Conservation (phyloP, 169 alveolate genomes). For the Babesia bovis region DNA sequence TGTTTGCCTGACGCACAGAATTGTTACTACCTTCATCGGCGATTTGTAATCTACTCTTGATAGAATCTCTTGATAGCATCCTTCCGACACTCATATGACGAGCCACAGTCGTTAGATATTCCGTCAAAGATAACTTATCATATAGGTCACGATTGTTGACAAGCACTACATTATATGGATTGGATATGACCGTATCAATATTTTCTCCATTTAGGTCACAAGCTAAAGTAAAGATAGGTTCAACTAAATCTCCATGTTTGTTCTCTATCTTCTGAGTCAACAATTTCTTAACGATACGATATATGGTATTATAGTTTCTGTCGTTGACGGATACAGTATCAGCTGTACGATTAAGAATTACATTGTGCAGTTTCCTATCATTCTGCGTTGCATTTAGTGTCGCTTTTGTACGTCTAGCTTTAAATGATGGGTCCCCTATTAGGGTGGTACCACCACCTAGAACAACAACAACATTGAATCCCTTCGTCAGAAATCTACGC, state of each 20-base stretch:
- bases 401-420: slow-evolving; percentile 42
- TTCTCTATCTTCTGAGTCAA: slow-evolving; percentile 33
- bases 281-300: slow-evolving; percentile 28
- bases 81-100: slow-evolving; percentile 65
- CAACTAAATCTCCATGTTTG: neutral
- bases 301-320: slow-evolving; percentile 26
- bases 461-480: slow-evolving; percentile 69
- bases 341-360: slow-evolving; percentile 29
- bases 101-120: slow-evolving; percentile 65
- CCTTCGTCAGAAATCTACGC: slow-evolving; percentile 65
- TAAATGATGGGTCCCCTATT: slow-evolving; percentile 83
- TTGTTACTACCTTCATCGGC: slow-evolving; percentile 30
- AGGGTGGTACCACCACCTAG: slow-evolving; percentile 80
- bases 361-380: slow-evolving; percentile 2
- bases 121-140: slow-evolving; percentile 57
- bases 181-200: slow-evolving; percentile 5
- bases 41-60: slow-evolving; percentile 21
- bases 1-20: slow-evolving; percentile 13
- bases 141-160: slow-evolving; percentile 67
- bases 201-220: neutral
- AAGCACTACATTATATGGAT: slow-evolving; percentile 43
- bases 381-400: slow-evolving; percentile 11
- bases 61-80: slow-evolving; percentile 70
- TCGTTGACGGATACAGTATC: slow-evolving; percentile 1
- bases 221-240: neutral